Base-by-base conservation (phyloP, 306 rosid species). In the Trifolium pratense region DNA sequence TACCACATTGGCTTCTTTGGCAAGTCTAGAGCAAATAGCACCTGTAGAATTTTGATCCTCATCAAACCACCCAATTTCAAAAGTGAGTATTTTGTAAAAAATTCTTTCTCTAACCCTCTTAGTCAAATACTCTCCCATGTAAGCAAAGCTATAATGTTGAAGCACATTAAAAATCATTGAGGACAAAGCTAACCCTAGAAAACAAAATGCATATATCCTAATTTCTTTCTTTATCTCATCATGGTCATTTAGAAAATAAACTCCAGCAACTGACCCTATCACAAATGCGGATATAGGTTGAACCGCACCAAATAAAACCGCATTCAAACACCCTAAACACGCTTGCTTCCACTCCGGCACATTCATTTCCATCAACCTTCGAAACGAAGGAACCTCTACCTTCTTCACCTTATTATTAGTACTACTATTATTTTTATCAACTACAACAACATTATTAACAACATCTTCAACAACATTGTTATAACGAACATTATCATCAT, bases 1-100 rank as follows among this genome's bases (percentile, higher is more conserved):
- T 88, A 93, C 98, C 94, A 91, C 89, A 78, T 84, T 93, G 83
- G 98, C 97, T 73, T 93, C 97, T 80, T 85, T 89, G 60, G 89
- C 83, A 0, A 93, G 96, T 77, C 94, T 81, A 6, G 97, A 83
- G 71, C 98, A 93, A 84, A 93, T 70, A 13, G 90, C 96, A 55
- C 96, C 92, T 0, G 89, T 89, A 9, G 97, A 86, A 76, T 91
- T 90, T 45, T 91, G 88, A 57, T 88, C 91, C 23, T 84, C 82
- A 75, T 93, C 97, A 15, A 89, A 93, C 98, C 98, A 93, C 0
- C 98, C 94, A 70, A 93, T 82, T 71, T 93, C 96, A 63, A 93
- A 91, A 5, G 91, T 91, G 61, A 93, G 92, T 4, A 93, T 87
- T 78, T 91, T 91, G 0, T 89, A 86, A 16, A 91, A 82, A 92